Percentiles rank a stretch among this genome's conserved stretches.
These are phyloP conservation scores for Prunus fruticosa DNA, from an alignment of 306 rosid genomes.

Conservation along the genomic window DNA sequence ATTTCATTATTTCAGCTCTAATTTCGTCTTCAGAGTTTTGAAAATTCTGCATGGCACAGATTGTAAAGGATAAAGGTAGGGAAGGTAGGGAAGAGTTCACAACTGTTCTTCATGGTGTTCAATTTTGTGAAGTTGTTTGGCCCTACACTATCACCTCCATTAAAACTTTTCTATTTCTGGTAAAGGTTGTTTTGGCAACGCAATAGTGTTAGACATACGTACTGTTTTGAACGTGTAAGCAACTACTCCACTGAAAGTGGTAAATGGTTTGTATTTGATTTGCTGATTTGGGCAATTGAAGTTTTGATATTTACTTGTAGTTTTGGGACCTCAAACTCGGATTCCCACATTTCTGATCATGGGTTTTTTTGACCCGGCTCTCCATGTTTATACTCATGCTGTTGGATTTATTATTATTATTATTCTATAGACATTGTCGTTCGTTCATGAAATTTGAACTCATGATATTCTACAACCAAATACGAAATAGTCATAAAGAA, in stretches of 20 bases:
- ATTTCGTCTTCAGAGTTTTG: no score
- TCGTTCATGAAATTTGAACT: no score
- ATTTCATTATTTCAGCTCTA: no score
- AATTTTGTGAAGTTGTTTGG: no score
- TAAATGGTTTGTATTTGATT: neutral
- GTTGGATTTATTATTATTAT: neutral
- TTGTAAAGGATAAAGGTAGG: no score
- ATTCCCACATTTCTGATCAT: neutral
- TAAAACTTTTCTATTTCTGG: neutral
- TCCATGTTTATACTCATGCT: neutral
- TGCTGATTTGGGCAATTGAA: neutral
- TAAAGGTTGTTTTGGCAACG: neutral
- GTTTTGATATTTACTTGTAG: neutral
- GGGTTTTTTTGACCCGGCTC: neutral
- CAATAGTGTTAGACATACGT: no score
- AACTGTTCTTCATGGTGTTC: no score
- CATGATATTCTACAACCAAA: no score
- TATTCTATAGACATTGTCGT: neutral
- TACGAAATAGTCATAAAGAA: neutral
- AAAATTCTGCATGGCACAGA: no score
- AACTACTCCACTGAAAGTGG: neutral
- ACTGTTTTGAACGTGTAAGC: neutral
- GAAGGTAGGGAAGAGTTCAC: no score
- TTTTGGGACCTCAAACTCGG: neutral
- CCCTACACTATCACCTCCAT: neutral